phyloP scores from a whole-genome alignment of 768 basidiomycete species.

The Lactarius akahatsu region DNA sequence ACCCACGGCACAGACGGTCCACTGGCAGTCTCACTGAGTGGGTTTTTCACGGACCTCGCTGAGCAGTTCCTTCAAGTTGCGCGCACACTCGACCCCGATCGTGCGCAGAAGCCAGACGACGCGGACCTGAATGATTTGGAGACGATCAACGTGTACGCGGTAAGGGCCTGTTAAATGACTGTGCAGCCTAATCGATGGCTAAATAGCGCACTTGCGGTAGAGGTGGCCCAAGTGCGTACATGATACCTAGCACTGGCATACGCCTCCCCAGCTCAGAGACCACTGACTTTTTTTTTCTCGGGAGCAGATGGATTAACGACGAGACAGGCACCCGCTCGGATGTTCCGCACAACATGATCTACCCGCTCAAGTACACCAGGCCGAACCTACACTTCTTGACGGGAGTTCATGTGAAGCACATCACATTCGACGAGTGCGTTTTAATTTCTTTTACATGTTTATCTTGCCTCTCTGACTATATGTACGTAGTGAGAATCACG shows the following conservation, averaged over 20 bases:
- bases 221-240: constrained; percentile 52
- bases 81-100: constrained; percentile 27
- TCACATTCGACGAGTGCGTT: constrained; percentile 33
- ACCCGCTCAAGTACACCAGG: constrained; percentile 36
- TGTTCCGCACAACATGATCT: constrained; percentile 44
- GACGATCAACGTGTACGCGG: constrained; percentile 31
- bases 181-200: neutral
- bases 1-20: constrained; percentile 51
- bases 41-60: constrained; percentile 31
- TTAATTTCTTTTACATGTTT: constrained; percentile 33
- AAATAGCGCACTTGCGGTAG: constrained; percentile 36
- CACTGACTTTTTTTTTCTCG: neutral
- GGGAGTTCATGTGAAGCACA: constrained; percentile 38
- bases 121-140: constrained; percentile 30
- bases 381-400: constrained; percentile 38
- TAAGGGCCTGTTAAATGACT: too few species aligned
- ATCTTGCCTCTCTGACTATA: constrained; percentile 25
- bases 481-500: constrained; percentile 28
- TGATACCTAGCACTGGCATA: neutral
- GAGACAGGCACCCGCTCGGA: constrained; percentile 57
- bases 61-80: constrained; percentile 34
- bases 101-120: constrained; percentile 25
- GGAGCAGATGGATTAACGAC: constrained; percentile 50
- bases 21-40: constrained; percentile 38
- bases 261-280: neutral